These are phyloP conservation scores for Zymoseptoria brevis DNA, from an alignment of 2,329 filamentous ascomycete species.

Conservation along the genomic window DNA sequence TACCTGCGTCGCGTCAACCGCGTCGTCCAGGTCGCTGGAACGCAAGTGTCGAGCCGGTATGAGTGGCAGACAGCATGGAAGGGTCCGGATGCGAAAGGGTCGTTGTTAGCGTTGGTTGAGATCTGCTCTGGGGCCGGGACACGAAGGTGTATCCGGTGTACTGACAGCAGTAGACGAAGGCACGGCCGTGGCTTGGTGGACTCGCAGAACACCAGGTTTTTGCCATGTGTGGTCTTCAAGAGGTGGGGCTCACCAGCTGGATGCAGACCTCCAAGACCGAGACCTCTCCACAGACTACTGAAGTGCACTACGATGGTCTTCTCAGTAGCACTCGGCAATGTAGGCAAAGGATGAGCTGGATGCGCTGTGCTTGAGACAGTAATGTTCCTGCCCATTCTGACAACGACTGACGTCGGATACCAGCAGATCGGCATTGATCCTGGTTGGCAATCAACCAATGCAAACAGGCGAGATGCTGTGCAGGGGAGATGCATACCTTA, in stretches of 20 bases:
- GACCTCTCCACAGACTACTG: not conserved
- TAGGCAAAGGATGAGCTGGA: not conserved
- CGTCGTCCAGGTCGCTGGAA: not conserved
- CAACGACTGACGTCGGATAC: not conserved
- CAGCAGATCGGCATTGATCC: not conserved
- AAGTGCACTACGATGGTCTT: not conserved
- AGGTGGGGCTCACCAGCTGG: not conserved
- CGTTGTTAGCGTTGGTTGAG: not conserved
- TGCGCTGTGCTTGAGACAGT: not conserved
- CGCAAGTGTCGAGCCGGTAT: not conserved
- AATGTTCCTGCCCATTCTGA: not conserved
- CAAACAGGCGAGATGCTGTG: not conserved
- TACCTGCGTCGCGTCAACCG: not conserved
- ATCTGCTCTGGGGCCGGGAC: not conserved
- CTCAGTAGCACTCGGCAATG: not conserved
- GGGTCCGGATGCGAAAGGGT: not conserved
- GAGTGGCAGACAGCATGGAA: not conserved
- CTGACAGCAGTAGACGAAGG: not conserved
- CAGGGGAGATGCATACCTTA: not conserved
- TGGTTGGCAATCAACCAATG: not conserved
- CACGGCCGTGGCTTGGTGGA: not conserved
- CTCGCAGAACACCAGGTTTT: not conserved
- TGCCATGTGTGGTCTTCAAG: not conserved
- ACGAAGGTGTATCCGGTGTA: not conserved
- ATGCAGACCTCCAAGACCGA: not conserved